These are phyloP conservation scores for Prunella vulgaris DNA, from an alignment of 257 asterid genomes.

Conservation along the genomic window DNA sequence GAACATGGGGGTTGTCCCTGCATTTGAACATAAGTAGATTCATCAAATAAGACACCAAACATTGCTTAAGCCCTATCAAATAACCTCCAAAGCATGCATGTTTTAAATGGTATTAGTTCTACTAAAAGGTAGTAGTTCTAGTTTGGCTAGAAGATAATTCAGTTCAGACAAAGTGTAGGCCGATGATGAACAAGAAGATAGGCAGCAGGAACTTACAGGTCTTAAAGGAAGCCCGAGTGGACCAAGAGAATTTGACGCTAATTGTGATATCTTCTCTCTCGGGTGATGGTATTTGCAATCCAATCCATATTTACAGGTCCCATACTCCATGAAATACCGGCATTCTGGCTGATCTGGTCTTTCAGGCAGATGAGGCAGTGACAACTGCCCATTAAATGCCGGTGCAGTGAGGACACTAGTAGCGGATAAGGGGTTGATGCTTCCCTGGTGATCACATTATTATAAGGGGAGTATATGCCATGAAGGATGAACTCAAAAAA, in stretches of 20 bases:
- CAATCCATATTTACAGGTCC: constrained; percentile 59
- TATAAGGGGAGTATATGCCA: background rate
- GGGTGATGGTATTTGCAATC: constrained; percentile 76
- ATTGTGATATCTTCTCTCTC: constrained; percentile 40
- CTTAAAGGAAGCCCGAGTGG: constrained; percentile 65
- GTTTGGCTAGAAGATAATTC: no score
- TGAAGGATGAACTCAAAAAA: background rate
- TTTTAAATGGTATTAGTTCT: background rate
- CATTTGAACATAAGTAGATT: constrained; percentile 12
- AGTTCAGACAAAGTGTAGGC: no score
- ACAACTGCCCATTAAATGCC: constrained; percentile 33
- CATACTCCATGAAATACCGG: constrained; percentile 53
- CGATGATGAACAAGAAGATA: no score
- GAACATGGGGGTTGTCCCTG: constrained; percentile 59
- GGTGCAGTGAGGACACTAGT: constrained; percentile 33
- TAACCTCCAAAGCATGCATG: background rate
- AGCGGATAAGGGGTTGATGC: constrained; percentile 28
- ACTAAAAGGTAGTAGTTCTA: background rate
- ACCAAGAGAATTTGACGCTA: constrained; percentile 39
- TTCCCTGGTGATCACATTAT: constrained; percentile 34
- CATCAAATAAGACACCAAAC: background rate
- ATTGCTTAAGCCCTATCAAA: background rate
- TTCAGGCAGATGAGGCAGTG: constrained; percentile 52
- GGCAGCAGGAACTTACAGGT: constrained; percentile 45
- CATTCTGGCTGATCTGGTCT: constrained; percentile 74